Evolutionary conservation across 768 basidiomycete genomes (phyloP).

Genomic region (Amanita rimosa): DNA sequence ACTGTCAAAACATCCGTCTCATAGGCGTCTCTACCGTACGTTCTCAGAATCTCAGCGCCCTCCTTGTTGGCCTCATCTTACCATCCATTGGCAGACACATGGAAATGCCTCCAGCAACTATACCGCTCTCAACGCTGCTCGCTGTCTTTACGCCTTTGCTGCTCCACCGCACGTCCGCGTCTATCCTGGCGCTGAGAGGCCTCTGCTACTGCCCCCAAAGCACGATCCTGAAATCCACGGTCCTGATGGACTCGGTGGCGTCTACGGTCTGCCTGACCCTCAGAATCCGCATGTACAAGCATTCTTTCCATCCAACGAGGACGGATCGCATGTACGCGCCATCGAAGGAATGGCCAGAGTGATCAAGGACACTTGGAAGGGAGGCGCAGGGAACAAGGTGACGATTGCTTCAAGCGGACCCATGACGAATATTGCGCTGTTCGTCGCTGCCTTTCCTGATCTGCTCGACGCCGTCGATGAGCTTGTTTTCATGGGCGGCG

Average conservation of each 20-base stretch:
- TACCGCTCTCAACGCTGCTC: constrained; percentile 64
- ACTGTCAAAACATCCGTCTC: constrained; percentile 52
- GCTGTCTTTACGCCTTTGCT: constrained; percentile 67
- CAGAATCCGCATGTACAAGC: constrained; percentile 37
- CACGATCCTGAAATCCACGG: constrained; percentile 79
- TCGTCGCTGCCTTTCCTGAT: constrained; percentile 44
- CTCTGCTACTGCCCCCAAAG: constrained; percentile 49
- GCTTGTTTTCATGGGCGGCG: constrained; percentile 89
- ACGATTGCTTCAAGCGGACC: constrained; percentile 71
- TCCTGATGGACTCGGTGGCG: constrained; percentile 72
- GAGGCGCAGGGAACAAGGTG: constrained; percentile 47
- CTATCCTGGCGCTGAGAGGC: constrained; percentile 59
- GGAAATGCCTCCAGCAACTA: constrained; percentile 60
- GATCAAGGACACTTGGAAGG: constrained; percentile 44
- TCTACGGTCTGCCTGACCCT: constrained; percentile 56
- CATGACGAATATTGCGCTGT: constrained; percentile 74
- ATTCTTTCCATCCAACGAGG: constrained; percentile 31
- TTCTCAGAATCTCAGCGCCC: too few relatives aligned
- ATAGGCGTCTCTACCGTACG: constrained; percentile 78
- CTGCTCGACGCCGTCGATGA: constrained; percentile 48
- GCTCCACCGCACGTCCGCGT: constrained; percentile 48
- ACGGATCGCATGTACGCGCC: constrained; percentile 37
- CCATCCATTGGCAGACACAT: constrained; percentile 43
- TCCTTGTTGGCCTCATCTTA: too few relatives aligned
- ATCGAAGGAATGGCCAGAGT: constrained; percentile 57